Percentiles rank a stretch among this genome's conserved stretches.
These are phyloP conservation scores for Ceratonia siliqua DNA, from an alignment of 306 rosid genomes.

Conservation along the genomic window DNA sequence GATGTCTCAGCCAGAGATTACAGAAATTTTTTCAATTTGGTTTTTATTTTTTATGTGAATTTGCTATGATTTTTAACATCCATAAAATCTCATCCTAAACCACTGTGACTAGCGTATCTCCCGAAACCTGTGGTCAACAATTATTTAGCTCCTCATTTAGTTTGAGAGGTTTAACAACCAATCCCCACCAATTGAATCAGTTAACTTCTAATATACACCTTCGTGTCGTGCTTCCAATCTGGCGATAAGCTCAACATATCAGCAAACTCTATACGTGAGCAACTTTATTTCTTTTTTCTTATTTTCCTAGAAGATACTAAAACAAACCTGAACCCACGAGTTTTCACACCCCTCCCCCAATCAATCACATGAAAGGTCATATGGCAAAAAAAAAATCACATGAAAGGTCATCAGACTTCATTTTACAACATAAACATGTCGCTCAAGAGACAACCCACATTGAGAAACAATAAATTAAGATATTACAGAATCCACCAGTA, in stretches of 20 bases:
- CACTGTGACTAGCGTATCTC: slow-evolving; percentile 6
- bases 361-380: neutral
- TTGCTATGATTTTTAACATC: slow-evolving; percentile 18
- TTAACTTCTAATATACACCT: neutral
- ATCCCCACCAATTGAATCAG: slow-evolving; percentile 8
- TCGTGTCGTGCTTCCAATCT: neutral
- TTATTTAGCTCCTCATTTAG: slow-evolving; percentile 26
- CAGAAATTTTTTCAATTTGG: too few species aligned
- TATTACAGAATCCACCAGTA: neutral
- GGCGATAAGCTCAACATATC: slow-evolving; percentile 1
- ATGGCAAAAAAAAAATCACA: neutral
- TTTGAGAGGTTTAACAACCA: slow-evolving; percentile 26
- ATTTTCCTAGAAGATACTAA: neutral
- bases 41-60: neutral
- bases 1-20: too few species aligned
- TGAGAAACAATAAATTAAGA: neutral
- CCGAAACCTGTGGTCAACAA: slow-evolving; percentile 29
- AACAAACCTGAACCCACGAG: neutral
- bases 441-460: neutral
- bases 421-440: neutral
- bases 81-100: slow-evolving; percentile 13
- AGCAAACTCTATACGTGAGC: slow-evolving; percentile 13
- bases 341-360: neutral
- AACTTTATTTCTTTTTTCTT: neutral
- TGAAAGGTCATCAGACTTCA: slow-evolving; percentile 19